A percentile compares a stretch with the other conserved stretches of the same genome.
Evolutionary conservation across 1,284 basidiomycete genomes (phyloP).

Genomic region (Porogramme epimiltina): DNA sequence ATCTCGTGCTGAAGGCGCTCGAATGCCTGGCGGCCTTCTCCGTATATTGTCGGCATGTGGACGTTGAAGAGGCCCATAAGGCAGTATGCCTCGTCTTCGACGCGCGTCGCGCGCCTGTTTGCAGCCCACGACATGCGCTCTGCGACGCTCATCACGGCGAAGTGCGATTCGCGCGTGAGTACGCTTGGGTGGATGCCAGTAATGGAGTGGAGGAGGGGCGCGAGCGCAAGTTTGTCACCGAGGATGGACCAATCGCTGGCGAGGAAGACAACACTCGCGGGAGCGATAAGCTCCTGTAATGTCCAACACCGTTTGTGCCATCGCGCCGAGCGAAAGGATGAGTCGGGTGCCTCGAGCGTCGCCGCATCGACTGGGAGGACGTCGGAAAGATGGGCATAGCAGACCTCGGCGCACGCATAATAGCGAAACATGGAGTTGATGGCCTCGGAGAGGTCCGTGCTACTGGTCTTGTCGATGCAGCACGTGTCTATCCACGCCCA

Average conservation of each 20-base stretch:
- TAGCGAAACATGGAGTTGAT: conserved; percentile 8
- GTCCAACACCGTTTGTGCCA: conserved; percentile 6
- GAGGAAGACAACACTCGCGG: neutral
- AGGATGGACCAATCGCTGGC: neutral
- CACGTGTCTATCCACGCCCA: conserved; percentile 8
- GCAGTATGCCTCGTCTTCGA: conserved; percentile 8
- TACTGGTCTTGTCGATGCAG: conserved; percentile 10
- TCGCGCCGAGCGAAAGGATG: conserved; percentile 2
- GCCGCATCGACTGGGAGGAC: neutral
- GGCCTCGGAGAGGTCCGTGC: conserved; percentile 4
- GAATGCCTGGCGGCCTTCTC: conserved; percentile 6
- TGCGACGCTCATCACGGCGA: neutral
- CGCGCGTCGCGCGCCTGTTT: neutral
- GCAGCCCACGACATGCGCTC: conserved; percentile 5
- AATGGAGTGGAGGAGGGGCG: neutral
- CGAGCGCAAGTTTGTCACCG: neutral
- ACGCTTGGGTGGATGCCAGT: neutral
- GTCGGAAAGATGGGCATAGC: conserved; percentile 6
- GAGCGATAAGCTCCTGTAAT: conserved; percentile 6
- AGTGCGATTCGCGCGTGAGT: neutral
- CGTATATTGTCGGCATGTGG: conserved; percentile 8
- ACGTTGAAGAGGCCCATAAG: conserved; percentile 8
- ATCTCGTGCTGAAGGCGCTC: conserved; percentile 2
- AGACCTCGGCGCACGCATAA: conserved; percentile 1
- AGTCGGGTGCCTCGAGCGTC: neutral